Evolutionary conservation across 2,329 filamentous ascomycete species (phyloP).

Genomic region (Metarhizium robertsii): DNA sequence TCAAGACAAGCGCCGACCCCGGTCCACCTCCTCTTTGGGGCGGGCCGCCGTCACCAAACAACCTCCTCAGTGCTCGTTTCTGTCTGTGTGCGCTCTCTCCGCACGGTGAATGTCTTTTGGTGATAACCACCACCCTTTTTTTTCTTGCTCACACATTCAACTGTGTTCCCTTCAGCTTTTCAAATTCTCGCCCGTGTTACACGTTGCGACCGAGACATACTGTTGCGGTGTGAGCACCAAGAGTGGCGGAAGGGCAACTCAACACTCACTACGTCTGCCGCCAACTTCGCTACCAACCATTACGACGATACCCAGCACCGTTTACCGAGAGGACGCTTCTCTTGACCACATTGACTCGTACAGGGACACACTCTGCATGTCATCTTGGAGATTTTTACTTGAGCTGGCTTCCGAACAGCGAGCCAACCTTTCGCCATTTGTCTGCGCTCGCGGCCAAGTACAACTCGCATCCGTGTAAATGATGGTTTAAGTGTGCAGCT

Average conservation of each 20-base stretch:
- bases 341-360: neutral
- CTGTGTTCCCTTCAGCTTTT: slow-evolving; percentile 5
- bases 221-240: slow-evolving; percentile 7
- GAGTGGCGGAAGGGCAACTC: neutral
- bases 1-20: slow-evolving; percentile 7
- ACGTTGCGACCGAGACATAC: slow-evolving; percentile 21
- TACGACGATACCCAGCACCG: neutral
- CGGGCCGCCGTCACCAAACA: slow-evolving; percentile 3
- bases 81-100: neutral
- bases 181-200: slow-evolving; percentile 7
- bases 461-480: neutral
- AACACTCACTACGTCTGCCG: neutral
- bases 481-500: slow-evolving; percentile 2
- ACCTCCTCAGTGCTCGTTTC: slow-evolving; percentile 2
- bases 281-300: neutral
- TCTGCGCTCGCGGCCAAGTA: neutral
- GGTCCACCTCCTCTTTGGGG: slow-evolving; percentile 3
- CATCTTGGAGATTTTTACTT: neutral
- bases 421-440: neutral
- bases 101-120: slow-evolving; percentile 1
- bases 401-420: neutral
- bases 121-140: slow-evolving; percentile 2
- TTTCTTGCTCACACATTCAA: slow-evolving; percentile 11
- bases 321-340: neutral
- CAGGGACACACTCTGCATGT: neutral